phyloP scores from a whole-genome alignment of 2,329 filamentous ascomycete species.

The Pseudocercospora fijiensis region DNA sequence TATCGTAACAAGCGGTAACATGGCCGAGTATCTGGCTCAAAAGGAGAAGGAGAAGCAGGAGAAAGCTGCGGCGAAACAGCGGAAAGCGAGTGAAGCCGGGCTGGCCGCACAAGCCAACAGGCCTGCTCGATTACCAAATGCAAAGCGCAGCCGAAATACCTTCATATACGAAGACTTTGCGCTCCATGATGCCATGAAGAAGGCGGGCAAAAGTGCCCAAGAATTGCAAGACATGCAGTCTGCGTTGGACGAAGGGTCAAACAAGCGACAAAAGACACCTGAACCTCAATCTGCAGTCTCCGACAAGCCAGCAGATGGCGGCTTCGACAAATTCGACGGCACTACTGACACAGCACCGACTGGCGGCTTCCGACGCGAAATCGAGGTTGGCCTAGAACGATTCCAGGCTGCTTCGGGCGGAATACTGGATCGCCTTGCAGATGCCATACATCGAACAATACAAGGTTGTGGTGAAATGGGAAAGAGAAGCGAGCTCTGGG shows the following conservation, averaged over 20 bases:
- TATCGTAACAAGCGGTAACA: constrained; percentile 73
- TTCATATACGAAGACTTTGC: constrained; percentile 73
- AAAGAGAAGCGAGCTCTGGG: constrained; percentile 85
- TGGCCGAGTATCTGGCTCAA: constrained; percentile 77
- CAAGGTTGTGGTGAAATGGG: constrained; percentile 79
- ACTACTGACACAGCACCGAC: constrained; percentile 27
- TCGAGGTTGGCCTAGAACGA: constrained; percentile 75
- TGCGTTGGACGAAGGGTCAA: constrained; percentile 50
- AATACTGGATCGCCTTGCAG: constrained; percentile 79
- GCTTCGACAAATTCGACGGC: constrained; percentile 25
- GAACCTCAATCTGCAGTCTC: constrained; percentile 36
- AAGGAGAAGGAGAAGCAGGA: constrained; percentile 78
- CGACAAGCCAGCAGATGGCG: constrained; percentile 39
- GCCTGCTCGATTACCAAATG: constrained; percentile 65
- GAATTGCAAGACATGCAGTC: constrained; percentile 53
- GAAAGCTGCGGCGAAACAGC: constrained; percentile 57
- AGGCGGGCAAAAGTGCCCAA: constrained; percentile 48
- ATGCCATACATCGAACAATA: constrained; percentile 78
- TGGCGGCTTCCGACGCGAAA: constrained; percentile 54
- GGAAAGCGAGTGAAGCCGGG: constrained; percentile 45
- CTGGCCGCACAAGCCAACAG: constrained; percentile 57
- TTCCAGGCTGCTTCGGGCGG: constrained; percentile 64
- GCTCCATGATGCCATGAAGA: constrained; percentile 55
- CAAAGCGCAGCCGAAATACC: constrained; percentile 65
- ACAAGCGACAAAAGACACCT: constrained; percentile 43